Percentiles rank a stretch among this genome's conserved stretches.
phyloP scores from a whole-genome alignment of 352 stramenopile species.

The Globisporangium takayamanum region DNA sequence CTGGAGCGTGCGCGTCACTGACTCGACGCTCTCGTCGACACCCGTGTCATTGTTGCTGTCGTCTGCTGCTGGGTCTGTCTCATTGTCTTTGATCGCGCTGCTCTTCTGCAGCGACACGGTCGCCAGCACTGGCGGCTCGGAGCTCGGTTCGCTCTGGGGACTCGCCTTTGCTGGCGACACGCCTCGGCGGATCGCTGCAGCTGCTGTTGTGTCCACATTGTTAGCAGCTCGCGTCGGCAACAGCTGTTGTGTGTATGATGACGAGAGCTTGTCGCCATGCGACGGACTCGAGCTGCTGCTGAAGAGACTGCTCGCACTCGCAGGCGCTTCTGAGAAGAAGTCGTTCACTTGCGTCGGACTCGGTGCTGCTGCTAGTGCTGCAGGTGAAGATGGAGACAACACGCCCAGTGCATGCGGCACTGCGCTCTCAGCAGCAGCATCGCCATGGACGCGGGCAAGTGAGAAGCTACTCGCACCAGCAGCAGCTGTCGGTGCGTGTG shows the following conservation, averaged over 20 bases:
- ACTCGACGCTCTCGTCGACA: conserved; percentile 1
- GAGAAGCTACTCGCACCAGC: no score
- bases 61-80: conserved; percentile 5
- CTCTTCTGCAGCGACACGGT: background rate
- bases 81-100: conserved; percentile 1
- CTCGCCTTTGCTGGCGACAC: no score
- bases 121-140: conserved; percentile 10
- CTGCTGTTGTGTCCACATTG: background rate
- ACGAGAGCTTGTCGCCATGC: background rate
- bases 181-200: background rate
- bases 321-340: conserved; percentile 25
- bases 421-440: background rate
- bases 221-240: background rate
- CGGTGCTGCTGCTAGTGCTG: background rate
- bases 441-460: background rate
- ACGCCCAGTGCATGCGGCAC: background rate
- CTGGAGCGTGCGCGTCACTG: conserved; percentile 4
- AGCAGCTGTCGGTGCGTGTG: background rate
- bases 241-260: no score
- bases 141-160: conserved; percentile 19
- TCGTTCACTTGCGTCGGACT: conserved; percentile 23
- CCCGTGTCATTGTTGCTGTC: conserved; percentile 6
- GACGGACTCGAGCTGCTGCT: conserved; percentile 2
- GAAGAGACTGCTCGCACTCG: conserved; percentile 36
- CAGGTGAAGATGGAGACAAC: background rate